These are phyloP conservation scores for Cladosporium colombiae DNA, from an alignment of 2,329 filamentous ascomycete species.

Conservation along the genomic window DNA sequence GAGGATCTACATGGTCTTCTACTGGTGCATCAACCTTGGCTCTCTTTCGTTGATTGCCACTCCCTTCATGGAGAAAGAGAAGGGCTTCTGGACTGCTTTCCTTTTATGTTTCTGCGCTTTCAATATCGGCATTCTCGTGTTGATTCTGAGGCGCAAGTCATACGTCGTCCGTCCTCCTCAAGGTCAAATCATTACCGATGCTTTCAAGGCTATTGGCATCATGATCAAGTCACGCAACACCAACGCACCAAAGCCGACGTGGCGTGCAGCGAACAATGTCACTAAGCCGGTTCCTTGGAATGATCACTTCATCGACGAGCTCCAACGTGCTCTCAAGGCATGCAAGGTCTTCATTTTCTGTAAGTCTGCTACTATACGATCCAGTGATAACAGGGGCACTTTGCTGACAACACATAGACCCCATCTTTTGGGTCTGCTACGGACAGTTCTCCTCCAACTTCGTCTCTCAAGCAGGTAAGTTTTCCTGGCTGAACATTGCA, in stretches of 20 bases:
- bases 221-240: slow-evolving; percentile 54
- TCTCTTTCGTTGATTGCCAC: slow-evolving; percentile 67
- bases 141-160: slow-evolving; percentile 42
- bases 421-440: slow-evolving; percentile 50
- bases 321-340: slow-evolving; percentile 65
- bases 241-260: slow-evolving; percentile 67
- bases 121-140: slow-evolving; percentile 59
- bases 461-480: slow-evolving; percentile 44
- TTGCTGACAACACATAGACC: slow-evolving; percentile 29
- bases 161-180: slow-evolving; percentile 54
- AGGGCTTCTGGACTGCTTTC: slow-evolving; percentile 68
- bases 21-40: slow-evolving; percentile 73
- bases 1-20: slow-evolving; percentile 64
- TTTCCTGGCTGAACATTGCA: not conserved
- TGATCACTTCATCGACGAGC: slow-evolving; percentile 70
- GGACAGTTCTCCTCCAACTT: slow-evolving; percentile 47
- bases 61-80: slow-evolving; percentile 65
- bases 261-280: slow-evolving; percentile 56
- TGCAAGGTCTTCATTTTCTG: slow-evolving; percentile 66
- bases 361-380: slow-evolving; percentile 24
- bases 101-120: slow-evolving; percentile 65
- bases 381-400: not conserved
- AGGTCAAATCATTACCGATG: slow-evolving; percentile 65
- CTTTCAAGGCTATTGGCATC: slow-evolving; percentile 63
- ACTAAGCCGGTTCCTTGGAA: slow-evolving; percentile 59